phyloP scores from a whole-genome alignment of 208 protist species.

The Endotrypanum monterogeii region DNA sequence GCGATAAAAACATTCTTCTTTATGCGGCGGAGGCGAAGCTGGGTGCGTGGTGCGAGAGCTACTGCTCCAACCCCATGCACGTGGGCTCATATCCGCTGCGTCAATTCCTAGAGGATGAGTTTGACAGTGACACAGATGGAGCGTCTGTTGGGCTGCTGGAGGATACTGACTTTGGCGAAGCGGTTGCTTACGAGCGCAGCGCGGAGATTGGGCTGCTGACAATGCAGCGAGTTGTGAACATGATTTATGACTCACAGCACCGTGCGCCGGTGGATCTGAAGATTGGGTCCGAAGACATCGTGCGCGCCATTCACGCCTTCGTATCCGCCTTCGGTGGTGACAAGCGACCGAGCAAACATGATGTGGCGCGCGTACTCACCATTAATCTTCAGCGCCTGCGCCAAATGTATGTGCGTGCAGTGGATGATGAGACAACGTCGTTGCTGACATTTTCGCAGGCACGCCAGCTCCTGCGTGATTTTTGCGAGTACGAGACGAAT shows the following conservation, averaged over 20 bases:
- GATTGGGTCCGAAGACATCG: conserved; percentile 72
- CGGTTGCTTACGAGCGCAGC: conserved; percentile 78
- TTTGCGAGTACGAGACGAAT: conserved; percentile 82
- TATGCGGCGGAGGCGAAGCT: conserved; percentile 42
- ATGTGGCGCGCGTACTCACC: conserved; percentile 66
- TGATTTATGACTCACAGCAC: conserved; percentile 84
- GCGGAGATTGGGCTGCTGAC: conserved; percentile 73
- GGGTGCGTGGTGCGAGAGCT: conserved; percentile 50
- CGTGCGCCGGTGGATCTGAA: conserved; percentile 60
- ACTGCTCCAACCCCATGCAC: conserved; percentile 42
- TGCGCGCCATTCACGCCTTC: conserved; percentile 58
- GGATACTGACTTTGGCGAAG: conserved; percentile 64
- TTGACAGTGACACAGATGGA: conserved; percentile 52
- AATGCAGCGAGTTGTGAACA: conserved; percentile 77
- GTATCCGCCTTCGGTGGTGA: conserved; percentile 44
- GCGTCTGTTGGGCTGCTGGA: conserved; percentile 18
- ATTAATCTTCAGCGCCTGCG: conserved; percentile 79
- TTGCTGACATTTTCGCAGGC: conserved; percentile 46
- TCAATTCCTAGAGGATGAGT: conserved; percentile 40
- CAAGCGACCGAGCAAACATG: conserved; percentile 68
- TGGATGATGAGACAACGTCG: conserved; percentile 44
- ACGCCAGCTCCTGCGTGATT: conserved; percentile 59
- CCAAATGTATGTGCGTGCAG: conserved; percentile 54
- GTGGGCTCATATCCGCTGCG: conserved; percentile 12
- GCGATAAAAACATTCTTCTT: conserved; percentile 23